Base-by-base conservation (phyloP, 345 rosid genomes). In the Dipteronia dyeriana region DNA sequence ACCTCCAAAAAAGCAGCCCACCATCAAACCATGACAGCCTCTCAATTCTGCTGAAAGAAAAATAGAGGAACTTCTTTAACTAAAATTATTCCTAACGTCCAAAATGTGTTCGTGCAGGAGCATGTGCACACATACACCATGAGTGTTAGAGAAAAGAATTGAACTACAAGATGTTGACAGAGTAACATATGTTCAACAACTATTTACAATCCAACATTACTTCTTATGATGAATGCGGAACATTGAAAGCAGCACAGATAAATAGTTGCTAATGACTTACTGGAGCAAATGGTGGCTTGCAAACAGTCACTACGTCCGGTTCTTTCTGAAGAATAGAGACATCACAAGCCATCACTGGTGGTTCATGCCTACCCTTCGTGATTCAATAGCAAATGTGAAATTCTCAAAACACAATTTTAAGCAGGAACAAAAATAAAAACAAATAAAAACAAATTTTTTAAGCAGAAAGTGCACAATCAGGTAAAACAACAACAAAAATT, bases 241-340 rank as follows among this genome's bases (percentile, higher is more conserved):
- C n/a, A 26, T n/a, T 5, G 54, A 66, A 22, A 54, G 16, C 45
- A 23, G 63, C 45, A 70, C 39, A 62, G 17, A 70, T 57, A 68
- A 31, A 7, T 16, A 51, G 56, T 43, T 51, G 74, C 26, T 16
- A 68, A 61, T 74, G 71, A 82, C 99, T 91, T 85, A 96, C 97
- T 60, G 98, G 99, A 75, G 92, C 82, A 75, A 93, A 85, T 61
- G 98, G 90, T 23, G 95, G 98, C 82, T 94, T 94, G 82, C 90
- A 92, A 74, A 96, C 87, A 67, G 97, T 91, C 68, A 96, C 80
- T 57, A 94, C 98, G 68, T 94, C 95, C 0, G 81, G 83, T 77
- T 92, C 98, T 62, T 86, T 85, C 39, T 84, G 84, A 70, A 96
- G 98, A 59, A 94, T 73, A 38, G 79, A 56, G 34, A 96, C 85